These are phyloP conservation scores for Erythrophleum fordii DNA, from an alignment of 306 rosid species.

Conservation along the genomic window DNA sequence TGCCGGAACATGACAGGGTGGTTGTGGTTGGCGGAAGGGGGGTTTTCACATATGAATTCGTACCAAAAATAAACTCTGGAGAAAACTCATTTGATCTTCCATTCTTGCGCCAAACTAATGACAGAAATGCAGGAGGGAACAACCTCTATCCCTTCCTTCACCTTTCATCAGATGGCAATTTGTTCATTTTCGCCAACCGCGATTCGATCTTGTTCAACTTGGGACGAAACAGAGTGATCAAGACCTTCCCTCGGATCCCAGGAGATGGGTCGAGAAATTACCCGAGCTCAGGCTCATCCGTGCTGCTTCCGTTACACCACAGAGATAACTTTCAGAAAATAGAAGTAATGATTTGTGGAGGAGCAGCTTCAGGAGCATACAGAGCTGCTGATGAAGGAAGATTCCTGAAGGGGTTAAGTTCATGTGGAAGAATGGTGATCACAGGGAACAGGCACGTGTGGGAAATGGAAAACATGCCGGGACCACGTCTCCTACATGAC, in stretches of 20 bases:
- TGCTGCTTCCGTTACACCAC: conserved; percentile 75
- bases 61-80: conserved; percentile 50
- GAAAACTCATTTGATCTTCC: conserved; percentile 60
- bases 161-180: conserved; percentile 72
- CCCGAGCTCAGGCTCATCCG: conserved; percentile 84
- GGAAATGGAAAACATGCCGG: conserved; percentile 85
- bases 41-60: conserved; percentile 62
- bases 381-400: conserved; percentile 45
- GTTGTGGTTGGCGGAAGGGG: conserved; percentile 81
- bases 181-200: conserved; percentile 77
- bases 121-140: conserved; percentile 49
- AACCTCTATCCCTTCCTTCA: conserved; percentile 86
- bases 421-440: conserved; percentile 90
- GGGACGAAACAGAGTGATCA: conserved; percentile 56
- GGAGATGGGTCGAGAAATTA: conserved; percentile 73
- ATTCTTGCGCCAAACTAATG: conserved; percentile 61
- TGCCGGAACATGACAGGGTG: conserved; percentile 60
- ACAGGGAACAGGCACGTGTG: conserved; percentile 62
- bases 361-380: conserved; percentile 69
- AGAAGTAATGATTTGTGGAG: conserved; percentile 88
- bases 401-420: conserved; percentile 59
- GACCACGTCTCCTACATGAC: conserved; percentile 72
- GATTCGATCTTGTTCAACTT: conserved; percentile 71
- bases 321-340: conserved; percentile 48
- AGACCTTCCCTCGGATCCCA: conserved; percentile 74